Percentiles rank a stretch among this genome's conserved stretches.
Conservation (phyloP, 108 stramenopile species). For the Cyclotella cryptica region DNA sequence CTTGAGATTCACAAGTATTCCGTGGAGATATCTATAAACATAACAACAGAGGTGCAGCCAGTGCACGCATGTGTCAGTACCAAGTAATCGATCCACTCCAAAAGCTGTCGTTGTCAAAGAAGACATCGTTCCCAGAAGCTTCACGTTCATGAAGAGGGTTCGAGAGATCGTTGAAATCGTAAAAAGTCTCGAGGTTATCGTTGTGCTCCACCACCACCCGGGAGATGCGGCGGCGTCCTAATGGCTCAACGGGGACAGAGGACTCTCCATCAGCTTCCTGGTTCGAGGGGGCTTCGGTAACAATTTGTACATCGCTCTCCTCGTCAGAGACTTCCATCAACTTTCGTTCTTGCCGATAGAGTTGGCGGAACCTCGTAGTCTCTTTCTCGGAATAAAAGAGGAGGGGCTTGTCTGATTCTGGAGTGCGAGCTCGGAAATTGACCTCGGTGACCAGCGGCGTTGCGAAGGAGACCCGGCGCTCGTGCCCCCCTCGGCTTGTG, state of each 20-base stretch:
- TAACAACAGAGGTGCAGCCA: conserved; percentile 21
- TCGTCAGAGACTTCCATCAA: conserved; percentile 38
- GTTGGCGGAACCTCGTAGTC: conserved; percentile 83
- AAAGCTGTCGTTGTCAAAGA: conserved; percentile 92
- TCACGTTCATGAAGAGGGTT: conserved; percentile 22
- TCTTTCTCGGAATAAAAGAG: conserved; percentile 78
- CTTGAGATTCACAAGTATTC: conserved; percentile 13
- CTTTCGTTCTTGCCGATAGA: conserved; percentile 82
- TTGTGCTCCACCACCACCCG: conserved; percentile 85
- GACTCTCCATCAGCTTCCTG: conserved; percentile 37
- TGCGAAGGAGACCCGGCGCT: conserved; percentile 75
- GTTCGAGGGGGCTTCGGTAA: conserved; percentile 49
- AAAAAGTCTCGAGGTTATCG: conserved; percentile 81
- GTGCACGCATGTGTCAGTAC: conserved; percentile 62
- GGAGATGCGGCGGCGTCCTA: conserved; percentile 72
- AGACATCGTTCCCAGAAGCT: conserved; percentile 50
- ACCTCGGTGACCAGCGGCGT: conserved; percentile 73
- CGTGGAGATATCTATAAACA: conserved; percentile 20
- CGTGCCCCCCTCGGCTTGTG: conserved; percentile 30
- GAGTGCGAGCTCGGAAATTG: conserved; percentile 69
- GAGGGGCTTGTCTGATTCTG: conserved; percentile 39
- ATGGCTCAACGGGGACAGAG: conserved; percentile 29
- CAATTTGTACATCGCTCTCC: conserved; percentile 38
- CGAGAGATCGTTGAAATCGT: conserved; percentile 40
- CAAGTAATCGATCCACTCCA: conserved; percentile 92